Evolutionary conservation across 148 eudicot genomes (phyloP).

Genomic region (Silene latifolia): DNA sequence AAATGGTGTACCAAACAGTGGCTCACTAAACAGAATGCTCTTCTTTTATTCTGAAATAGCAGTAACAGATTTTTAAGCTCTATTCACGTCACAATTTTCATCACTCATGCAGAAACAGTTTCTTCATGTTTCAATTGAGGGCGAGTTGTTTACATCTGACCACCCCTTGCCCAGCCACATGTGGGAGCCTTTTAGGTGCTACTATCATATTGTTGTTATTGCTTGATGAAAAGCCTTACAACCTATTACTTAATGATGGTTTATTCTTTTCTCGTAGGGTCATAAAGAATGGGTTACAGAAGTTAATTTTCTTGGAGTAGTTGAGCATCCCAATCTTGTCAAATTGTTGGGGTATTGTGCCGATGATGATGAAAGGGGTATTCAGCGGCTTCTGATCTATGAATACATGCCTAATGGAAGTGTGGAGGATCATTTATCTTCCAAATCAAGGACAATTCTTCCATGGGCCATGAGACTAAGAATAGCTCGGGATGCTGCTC

Average conservation of each 20-base stretch:
- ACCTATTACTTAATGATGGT: conserved; percentile 7
- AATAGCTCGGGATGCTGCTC: conserved; percentile 89
- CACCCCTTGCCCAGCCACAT: too few species aligned
- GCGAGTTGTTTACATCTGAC: too few species aligned
- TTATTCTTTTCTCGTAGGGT: conserved; percentile 47
- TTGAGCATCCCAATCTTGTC: conserved; percentile 91
- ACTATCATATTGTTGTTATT: too few species aligned
- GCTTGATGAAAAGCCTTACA: not conserved
- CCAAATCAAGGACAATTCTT: conserved; percentile 48
- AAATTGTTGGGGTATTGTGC: conserved; percentile 88
- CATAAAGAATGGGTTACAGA: conserved; percentile 98
- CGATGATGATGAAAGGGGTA: conserved; percentile 96
- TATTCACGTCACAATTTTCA: not conserved
- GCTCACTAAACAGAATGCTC: not conserved
- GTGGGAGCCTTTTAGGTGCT: too few species aligned
- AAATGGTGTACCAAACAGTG: not conserved
- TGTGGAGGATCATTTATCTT: conserved; percentile 78
- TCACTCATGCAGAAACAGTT: not conserved
- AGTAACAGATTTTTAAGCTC: not conserved
- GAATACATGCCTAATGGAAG: conserved; percentile 92
- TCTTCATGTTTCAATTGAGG: too few species aligned
- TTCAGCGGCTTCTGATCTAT: conserved; percentile 81
- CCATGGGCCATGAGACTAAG: conserved; percentile 81
- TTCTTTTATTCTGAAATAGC: not conserved
- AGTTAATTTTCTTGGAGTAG: conserved; percentile 87